Base-by-base conservation (phyloP, 352 stramenopile genomes). In the Globisporangium barbulae region DNA sequence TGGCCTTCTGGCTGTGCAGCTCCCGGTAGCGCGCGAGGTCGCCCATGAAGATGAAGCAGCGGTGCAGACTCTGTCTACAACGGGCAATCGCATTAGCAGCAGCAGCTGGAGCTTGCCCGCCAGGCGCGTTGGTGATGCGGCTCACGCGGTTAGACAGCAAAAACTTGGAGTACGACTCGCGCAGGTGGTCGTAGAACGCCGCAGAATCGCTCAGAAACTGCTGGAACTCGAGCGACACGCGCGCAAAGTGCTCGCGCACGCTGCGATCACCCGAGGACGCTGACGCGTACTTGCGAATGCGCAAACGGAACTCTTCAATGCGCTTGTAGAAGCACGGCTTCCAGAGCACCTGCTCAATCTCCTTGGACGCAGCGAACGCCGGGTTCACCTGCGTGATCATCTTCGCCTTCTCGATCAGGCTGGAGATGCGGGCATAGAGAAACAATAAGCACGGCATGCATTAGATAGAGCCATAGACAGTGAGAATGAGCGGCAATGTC, bases 321-420 rank as follows among this genome's bases (percentile, higher is more conserved):
- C 88, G 81, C 61, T 93, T 93, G 69, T 97, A 97, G 63, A 96
- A 96, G 67, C 89, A 97, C 19, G 81, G 88, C 67, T 97, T 97
- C 90, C 90, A 97, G 35, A 97, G 75, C 61, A 83, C 83, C 54
- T 90, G 81, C 61, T 94, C 85, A 17, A 91, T 71, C 67, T 94
- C 83, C 59, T 89, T 90, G 19, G 63, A 39, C 15, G 82, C 82
- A 19, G 83, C 82, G 54, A 92, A 87, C 3, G 67, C 59, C 13
- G 83, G 74, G n/a, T 76, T 74, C 42, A 60, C 65, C 39, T 87
- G 69, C 28, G 67, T 73, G 22, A 92, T 63, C 17, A 62, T 49
- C 48, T 71, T 76, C 30, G 80, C 83, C 53, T 81, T 80, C 42
- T 82, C 80, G 41, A 85, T 75, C 6, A 94, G 64, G 2, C 71